A percentile compares a stretch with the other conserved stretches of the same genome.
These are phyloP conservation scores for Microdochium nivale DNA, from an alignment of 2,329 filamentous ascomycete genomes.

Conservation along the genomic window DNA sequence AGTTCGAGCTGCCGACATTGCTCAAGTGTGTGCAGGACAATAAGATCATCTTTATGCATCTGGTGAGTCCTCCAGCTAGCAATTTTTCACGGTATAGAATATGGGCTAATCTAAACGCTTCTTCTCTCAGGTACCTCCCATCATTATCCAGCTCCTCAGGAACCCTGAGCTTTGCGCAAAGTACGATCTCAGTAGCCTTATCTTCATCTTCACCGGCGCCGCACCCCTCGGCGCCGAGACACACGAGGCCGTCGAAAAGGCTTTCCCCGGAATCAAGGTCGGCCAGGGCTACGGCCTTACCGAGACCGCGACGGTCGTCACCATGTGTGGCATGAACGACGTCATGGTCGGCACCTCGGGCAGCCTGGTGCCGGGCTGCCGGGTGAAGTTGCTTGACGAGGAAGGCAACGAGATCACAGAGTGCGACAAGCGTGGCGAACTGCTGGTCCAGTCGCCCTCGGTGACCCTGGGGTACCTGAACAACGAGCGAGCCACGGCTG, in stretches of 20 bases:
- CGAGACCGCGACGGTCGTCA: constrained; percentile 66
- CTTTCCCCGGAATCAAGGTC: constrained; percentile 45
- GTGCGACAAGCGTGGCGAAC: constrained; percentile 64
- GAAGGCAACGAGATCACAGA: constrained; percentile 63
- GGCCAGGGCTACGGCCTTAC: constrained; percentile 70
- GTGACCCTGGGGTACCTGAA: constrained; percentile 79
- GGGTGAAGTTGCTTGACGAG: constrained; percentile 56
- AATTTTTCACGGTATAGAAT: not conserved
- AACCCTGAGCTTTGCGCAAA: constrained; percentile 50
- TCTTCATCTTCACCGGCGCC: constrained; percentile 62
- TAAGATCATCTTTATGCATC: constrained; percentile 56
- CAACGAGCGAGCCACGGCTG: constrained; percentile 72
- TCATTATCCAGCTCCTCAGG: constrained; percentile 69
- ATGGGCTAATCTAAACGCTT: not conserved
- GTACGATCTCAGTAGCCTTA: constrained; percentile 64
- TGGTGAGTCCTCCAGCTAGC: constrained; percentile 35
- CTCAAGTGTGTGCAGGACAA: constrained; percentile 56
- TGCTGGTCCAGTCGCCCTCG: constrained; percentile 68
- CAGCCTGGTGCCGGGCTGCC: constrained; percentile 54
- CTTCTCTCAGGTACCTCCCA: constrained; percentile 60
- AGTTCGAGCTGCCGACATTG: constrained; percentile 60
- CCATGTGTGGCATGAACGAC: constrained; percentile 50
- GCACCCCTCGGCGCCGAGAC: constrained; percentile 71
- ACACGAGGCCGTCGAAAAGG: constrained; percentile 39
- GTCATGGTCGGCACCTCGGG: constrained; percentile 66